Evolutionary conservation across 257 asterid genomes (phyloP).

Genomic region (Solanum chaucha): DNA sequence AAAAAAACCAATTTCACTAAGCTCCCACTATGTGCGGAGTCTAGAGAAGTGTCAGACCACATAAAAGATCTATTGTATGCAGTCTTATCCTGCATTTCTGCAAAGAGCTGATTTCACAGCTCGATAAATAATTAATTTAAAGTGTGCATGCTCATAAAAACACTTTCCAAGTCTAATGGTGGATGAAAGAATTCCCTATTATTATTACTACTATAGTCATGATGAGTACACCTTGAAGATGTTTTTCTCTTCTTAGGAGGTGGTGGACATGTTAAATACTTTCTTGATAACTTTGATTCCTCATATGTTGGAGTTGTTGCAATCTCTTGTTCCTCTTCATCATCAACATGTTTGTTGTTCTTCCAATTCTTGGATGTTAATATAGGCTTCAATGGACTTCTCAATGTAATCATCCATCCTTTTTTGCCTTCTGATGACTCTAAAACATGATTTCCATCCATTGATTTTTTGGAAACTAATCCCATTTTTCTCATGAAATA

Average conservation of each 20-base stretch:
- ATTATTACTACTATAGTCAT: conserved; percentile 1
- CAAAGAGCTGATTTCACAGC: not conserved
- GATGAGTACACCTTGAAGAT: conserved; percentile 11
- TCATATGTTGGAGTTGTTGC: conserved; percentile 33
- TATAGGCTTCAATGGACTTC: conserved; percentile 21
- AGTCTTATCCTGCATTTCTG: not conserved
- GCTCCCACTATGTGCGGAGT: not conserved
- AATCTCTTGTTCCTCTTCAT: not conserved
- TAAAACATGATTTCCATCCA: conserved; percentile 4
- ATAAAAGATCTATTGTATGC: not conserved
- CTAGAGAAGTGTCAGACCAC: not conserved
- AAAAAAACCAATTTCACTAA: not conserved
- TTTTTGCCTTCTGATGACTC: conserved; percentile 13
- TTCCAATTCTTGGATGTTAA: not conserved
- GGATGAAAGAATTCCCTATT: conserved; percentile 23
- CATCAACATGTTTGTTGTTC: conserved; percentile 11
- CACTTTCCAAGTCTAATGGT: conserved; percentile 23
- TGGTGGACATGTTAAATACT: conserved; percentile 21
- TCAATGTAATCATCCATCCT: conserved; percentile 21
- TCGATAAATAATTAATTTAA: not conserved
- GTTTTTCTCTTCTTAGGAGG: conserved; percentile 37
- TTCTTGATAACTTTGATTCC: conserved; percentile 18
- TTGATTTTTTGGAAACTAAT: not conserved
- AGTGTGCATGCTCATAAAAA: conserved; percentile 7
- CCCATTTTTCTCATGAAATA: not conserved